These are phyloP conservation scores for Wickerhamomyces bisporus DNA, from an alignment of 805 yeast genomes.

Conservation along the genomic window DNA sequence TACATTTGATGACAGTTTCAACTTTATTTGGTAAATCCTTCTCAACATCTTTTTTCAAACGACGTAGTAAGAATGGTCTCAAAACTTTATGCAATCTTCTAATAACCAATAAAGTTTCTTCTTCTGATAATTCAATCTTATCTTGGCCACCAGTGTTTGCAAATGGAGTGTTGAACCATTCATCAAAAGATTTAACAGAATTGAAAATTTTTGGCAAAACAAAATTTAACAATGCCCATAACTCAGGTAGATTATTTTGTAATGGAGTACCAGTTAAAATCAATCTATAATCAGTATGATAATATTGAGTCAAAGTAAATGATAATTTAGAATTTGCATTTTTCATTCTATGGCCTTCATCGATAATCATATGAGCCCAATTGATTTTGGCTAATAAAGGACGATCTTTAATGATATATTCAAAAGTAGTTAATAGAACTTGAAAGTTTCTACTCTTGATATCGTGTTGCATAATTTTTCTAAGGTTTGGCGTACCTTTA, in stretches of 20 bases:
- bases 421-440: slow-evolving; percentile 75
- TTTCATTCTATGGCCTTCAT: slow-evolving; percentile 89
- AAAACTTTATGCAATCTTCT: slow-evolving; percentile 82
- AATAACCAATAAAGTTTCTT: slow-evolving; percentile 76
- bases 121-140: slow-evolving; percentile 75
- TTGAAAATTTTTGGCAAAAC: slow-evolving; percentile 81
- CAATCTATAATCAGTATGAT: slow-evolving; percentile 70
- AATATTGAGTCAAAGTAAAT: slow-evolving; percentile 61
- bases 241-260: slow-evolving; percentile 78
- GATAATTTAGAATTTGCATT: slow-evolving; percentile 73
- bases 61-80: slow-evolving; percentile 77
- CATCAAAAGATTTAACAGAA: slow-evolving; percentile 81
- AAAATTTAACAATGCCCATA: slow-evolving; percentile 80
- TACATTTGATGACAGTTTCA: slow-evolving; percentile 77
- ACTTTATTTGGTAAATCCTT: slow-evolving; percentile 82
- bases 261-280: slow-evolving; percentile 87
- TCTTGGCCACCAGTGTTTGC: slow-evolving; percentile 83
- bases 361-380: slow-evolving; percentile 86
- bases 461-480: slow-evolving; percentile 60
- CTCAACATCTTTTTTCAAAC: slow-evolving; percentile 84
- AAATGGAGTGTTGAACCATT: slow-evolving; percentile 87
- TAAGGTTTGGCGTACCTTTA: slow-evolving; percentile 71
- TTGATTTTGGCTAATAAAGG: slow-evolving; percentile 61
- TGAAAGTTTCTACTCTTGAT: slow-evolving; percentile 67
- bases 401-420: slow-evolving; percentile 74